Conservation (phyloP, 371 early-diverging fungal genomes). For the Apophysomyces ossiformis region DNA sequence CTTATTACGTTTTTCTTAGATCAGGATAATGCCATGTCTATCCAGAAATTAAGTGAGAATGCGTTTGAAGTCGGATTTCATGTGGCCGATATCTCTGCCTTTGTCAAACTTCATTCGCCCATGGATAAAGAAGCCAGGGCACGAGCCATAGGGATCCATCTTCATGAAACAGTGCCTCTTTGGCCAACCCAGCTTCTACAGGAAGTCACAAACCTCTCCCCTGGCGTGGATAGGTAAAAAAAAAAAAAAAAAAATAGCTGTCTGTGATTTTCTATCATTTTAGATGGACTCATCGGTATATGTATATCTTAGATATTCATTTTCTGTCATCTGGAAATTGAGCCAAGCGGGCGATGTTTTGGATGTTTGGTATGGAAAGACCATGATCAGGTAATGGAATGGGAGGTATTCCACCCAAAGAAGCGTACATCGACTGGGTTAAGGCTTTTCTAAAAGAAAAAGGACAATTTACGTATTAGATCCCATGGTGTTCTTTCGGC, state of each 20-base stretch:
- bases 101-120: conserved; percentile 83
- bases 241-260: background rate
- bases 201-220: conserved; percentile 47
- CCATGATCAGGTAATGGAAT: conserved; percentile 72
- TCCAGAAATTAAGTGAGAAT: conserved; percentile 59
- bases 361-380: conserved; percentile 70
- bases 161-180: conserved; percentile 93
- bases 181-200: conserved; percentile 89
- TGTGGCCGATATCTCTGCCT: conserved; percentile 97
- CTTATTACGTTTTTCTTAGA: conserved; percentile 44
- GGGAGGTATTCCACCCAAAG: background rate
- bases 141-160: conserved; percentile 91
- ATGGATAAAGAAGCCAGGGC: conserved; percentile 91
- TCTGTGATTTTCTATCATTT: no score
- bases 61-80: conserved; percentile 91
- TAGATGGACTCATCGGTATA: no score
- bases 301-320: conserved; percentile 63
- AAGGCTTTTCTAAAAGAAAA: background rate
- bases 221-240: conserved; percentile 28
- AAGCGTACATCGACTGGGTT: no score
- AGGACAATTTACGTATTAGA: conserved; percentile 63
- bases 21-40: conserved; percentile 92
- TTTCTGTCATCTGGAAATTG: conserved; percentile 89
- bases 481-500: conserved; percentile 73
- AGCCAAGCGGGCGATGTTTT: conserved; percentile 62